Conservation (phyloP, 23 red algal species). For the Cyanidioschyzon merolae region DNA sequence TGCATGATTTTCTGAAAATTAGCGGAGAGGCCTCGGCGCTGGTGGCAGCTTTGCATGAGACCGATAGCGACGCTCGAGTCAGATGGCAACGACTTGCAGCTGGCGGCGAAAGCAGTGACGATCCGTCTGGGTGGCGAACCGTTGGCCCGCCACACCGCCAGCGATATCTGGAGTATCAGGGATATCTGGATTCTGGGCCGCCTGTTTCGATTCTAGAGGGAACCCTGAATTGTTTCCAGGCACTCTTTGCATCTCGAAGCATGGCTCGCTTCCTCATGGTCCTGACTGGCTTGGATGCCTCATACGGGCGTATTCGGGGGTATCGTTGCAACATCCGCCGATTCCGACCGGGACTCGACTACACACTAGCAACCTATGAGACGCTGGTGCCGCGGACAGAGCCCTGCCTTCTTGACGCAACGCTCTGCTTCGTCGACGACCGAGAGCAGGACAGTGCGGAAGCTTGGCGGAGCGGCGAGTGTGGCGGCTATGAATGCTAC, state of each 20-base stretch:
- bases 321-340: neutral
- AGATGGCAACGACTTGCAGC: neutral
- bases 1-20: conserved; percentile 15
- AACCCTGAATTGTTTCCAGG: neutral
- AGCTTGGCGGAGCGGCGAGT: neutral
- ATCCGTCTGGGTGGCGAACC: neutral
- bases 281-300: neutral
- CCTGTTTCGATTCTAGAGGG: neutral
- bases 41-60: neutral
- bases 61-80: neutral
- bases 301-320: neutral
- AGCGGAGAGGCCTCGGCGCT: neutral
- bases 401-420: conserved; percentile 8
- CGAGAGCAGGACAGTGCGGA: neutral
- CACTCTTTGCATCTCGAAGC: neutral
- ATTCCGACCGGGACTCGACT: conserved; percentile 10
- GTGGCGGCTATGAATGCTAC: conserved; percentile 11
- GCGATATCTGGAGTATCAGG: conserved; percentile 1
- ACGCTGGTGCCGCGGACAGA: neutral
- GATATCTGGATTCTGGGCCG: neutral
- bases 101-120: neutral
- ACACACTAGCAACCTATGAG: neutral
- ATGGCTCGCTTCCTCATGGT: neutral
- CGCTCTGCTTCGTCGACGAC: conserved; percentile 19
- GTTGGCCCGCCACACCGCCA: neutral